Evolutionary conservation across 305 asterid genomes (phyloP).

Genomic region (Fraxinus ornus): DNA sequence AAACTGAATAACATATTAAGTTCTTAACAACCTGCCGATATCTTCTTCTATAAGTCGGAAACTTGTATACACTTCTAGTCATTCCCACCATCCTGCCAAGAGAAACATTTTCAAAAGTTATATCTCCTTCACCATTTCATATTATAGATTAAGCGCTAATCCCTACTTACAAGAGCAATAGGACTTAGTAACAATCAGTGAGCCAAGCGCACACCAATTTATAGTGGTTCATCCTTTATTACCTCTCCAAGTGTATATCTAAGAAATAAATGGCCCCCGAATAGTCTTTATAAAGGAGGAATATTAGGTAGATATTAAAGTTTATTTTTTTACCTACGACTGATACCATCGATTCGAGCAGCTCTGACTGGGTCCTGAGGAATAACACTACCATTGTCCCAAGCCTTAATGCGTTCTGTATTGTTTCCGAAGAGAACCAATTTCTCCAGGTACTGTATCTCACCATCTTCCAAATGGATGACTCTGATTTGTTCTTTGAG

Average conservation of each 20-base stretch:
- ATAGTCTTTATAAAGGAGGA: background rate
- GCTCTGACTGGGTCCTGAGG: conserved; percentile 68
- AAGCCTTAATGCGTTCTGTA: conserved; percentile 48
- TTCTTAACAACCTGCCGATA: conserved; percentile 78
- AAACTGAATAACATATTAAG: conserved; percentile 34
- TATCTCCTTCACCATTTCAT: background rate
- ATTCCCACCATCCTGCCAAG: conserved; percentile 80
- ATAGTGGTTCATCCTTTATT: background rate
- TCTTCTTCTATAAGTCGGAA: conserved; percentile 80
- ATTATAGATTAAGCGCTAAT: background rate
- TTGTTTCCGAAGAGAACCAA: conserved; percentile 56
- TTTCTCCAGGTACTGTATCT: conserved; percentile 65
- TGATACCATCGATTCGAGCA: conserved; percentile 84
- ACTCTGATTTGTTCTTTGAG: conserved; percentile 83
- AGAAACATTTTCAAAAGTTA: background rate
- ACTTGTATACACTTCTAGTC: conserved; percentile 53
- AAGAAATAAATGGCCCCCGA: background rate
- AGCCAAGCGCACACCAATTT: background rate
- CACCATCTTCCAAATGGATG: conserved; percentile 66
- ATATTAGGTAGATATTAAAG: too few species aligned
- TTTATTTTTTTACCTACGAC: conserved; percentile 58
- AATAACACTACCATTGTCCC: conserved; percentile 70
- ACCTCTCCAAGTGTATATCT: background rate
- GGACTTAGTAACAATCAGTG: background rate
- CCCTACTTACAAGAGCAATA: background rate